These are phyloP conservation scores for Cinchona pubescens DNA, from an alignment of 257 asterid genomes.

Conservation along the genomic window DNA sequence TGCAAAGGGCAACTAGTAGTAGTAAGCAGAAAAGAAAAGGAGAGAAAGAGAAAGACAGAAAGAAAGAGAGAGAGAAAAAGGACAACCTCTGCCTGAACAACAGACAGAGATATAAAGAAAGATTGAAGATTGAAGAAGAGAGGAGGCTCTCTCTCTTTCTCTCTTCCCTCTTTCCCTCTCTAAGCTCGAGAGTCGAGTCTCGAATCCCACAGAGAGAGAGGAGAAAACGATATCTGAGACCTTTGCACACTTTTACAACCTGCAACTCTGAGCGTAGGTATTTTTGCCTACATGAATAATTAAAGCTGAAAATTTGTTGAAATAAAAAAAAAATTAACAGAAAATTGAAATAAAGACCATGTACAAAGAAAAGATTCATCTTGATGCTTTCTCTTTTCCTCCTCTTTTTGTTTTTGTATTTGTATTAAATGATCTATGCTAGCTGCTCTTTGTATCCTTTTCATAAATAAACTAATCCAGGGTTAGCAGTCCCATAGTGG, in stretches of 20 bases:
- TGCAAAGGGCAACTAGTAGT: constrained; percentile 29
- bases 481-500: neutral
- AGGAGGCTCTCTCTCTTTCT: neutral
- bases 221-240: constrained; percentile 83
- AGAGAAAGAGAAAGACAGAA: constrained; percentile 25
- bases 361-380: constrained; percentile 13
- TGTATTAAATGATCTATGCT: constrained; percentile 10
- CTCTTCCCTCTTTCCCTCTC: neutral
- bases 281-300: constrained; percentile 32
- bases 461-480: constrained; percentile 5
- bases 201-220: constrained; percentile 53
- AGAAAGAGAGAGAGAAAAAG: constrained; percentile 31
- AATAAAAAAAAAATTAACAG: neutral
- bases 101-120: constrained; percentile 31
- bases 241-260: constrained; percentile 56
- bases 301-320: constrained; percentile 37
- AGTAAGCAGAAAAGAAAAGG: neutral
- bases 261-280: constrained; percentile 82
- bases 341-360: constrained; percentile 5
- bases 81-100: constrained; percentile 57
- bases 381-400: constrained; percentile 36
- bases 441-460: constrained; percentile 6
- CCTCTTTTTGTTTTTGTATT: constrained; percentile 24
- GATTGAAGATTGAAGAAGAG: constrained; percentile 19
- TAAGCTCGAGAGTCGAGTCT: too few species aligned